Base-by-base conservation (phyloP, 176 grass and related monocot species). In the Musa beccarii region DNA sequence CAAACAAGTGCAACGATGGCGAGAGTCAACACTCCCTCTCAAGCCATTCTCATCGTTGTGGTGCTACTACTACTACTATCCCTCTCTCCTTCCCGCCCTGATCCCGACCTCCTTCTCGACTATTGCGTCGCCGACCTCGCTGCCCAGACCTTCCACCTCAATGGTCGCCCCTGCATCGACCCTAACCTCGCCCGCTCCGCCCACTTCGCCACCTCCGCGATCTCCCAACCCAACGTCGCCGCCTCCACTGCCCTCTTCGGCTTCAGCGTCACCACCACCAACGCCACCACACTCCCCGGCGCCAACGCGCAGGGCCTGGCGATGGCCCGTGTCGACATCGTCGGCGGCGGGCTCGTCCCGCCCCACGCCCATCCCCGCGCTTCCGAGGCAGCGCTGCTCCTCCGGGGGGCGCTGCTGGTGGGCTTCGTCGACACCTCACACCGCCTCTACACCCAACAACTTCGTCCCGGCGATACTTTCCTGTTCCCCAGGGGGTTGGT, bases 351-450 rank as follows among this genome's bases (percentile, higher is more conserved):
- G 29, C 17, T 90, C 61, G 88, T 69, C 28, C 88, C 88, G 49
- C 88, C 65, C 72, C 88, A 90, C 82, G 43, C 85, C 3, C 88
- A 90, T 82, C 88, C 85, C 69, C 85, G 88, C 68, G 88, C 88
- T 62, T 84, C 88, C 67, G 85, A 90, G 79, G 79, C 69, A 76
- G 85, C 79, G 67, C 29, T 85, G 1, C 82, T 90, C 63, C 82
- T 90, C 53, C n/a, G 11, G 0, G 88, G 88, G 11, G 61, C 54
- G 79, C 75, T 90, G 10, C 76, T 87, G 14, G 85, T 80, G 17
- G 88, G 85, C 16, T 90, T 90, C 79, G 85, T 80, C 4, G 88
- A 87, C 88, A 90, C 85, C 70, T 82, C 88, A 61, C 77, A 84
- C 79, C 85, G 79, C 43, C 85, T 87, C 56, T 91, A 83, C 89